Percentiles rank a stretch among this genome's conserved stretches.
phyloP scores from a whole-genome alignment of 1,139 yeast genomes.

The Pichia sp. region DNA sequence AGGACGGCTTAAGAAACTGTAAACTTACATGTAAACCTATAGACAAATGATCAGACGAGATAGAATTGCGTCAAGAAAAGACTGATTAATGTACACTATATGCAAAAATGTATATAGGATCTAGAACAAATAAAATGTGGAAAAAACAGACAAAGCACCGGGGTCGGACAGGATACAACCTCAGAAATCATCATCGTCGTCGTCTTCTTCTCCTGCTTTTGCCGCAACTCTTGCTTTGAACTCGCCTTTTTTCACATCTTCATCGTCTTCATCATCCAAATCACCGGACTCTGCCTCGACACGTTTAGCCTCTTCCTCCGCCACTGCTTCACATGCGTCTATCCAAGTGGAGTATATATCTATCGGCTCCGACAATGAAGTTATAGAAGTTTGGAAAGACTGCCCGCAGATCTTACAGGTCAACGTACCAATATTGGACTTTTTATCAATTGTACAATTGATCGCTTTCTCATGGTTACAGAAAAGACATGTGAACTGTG shows the following conservation, averaged over 20 bases:
- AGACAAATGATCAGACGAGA: not conserved
- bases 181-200: not conserved
- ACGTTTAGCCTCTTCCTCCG: conserved; percentile 51
- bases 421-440: conserved; percentile 76
- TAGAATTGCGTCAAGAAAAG: not conserved
- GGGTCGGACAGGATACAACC: not conserved
- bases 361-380: conserved; percentile 79
- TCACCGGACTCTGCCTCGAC: conserved; percentile 32
- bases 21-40: not conserved
- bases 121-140: not conserved
- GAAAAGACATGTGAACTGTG: conserved; percentile 85
- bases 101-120: not conserved
- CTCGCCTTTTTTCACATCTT: conserved; percentile 25
- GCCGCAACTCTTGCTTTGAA: conserved; percentile 1
- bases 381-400: conserved; percentile 83
- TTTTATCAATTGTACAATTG: conserved; percentile 82
- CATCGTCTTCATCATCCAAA: conserved; percentile 31
- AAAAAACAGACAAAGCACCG: not conserved
- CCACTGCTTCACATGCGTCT: conserved; percentile 96
- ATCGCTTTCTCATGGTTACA: conserved; percentile 96
- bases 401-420: conserved; percentile 95
- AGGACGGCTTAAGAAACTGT: not conserved
- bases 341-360: conserved; percentile 98
- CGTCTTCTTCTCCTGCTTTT: conserved; percentile 10
- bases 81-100: conserved; percentile 1